These are phyloP conservation scores for Fusarium nygamai DNA, from an alignment of 2,329 filamentous ascomycete species.

Conservation along the genomic window DNA sequence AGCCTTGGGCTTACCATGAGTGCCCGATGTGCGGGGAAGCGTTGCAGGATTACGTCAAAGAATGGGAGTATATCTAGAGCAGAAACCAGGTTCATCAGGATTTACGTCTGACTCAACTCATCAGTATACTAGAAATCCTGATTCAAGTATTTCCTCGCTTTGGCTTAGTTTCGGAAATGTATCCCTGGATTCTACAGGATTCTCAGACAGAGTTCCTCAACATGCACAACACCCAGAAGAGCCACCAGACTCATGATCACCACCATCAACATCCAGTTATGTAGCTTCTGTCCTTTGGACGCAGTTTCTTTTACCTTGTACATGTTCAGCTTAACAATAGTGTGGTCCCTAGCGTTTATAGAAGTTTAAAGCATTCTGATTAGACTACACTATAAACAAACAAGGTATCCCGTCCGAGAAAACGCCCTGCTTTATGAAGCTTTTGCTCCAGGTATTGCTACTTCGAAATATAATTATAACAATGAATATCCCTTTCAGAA, in stretches of 20 bases:
- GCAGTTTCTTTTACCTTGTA: fast-evolving
- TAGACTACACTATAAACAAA: not conserved
- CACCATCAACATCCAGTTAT: too few species aligned
- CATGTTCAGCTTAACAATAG: not conserved
- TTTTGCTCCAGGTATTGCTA: not conserved
- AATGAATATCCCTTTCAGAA: not conserved
- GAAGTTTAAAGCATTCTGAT: not conserved
- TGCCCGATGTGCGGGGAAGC: too few species aligned
- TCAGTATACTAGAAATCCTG: fast-evolving
- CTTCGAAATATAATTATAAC: not conserved
- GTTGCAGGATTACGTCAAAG: too few species aligned
- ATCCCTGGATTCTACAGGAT: fast-evolving
- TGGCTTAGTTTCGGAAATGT: too few species aligned
- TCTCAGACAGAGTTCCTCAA: not conserved
- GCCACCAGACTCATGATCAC: fast-evolving
- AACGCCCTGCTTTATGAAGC: not conserved
- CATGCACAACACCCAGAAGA: fast-evolving
- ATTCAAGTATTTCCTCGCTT: fast-evolving
- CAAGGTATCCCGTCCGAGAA: not conserved
- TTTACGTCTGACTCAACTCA: fast-evolving
- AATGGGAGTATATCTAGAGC: too few species aligned
- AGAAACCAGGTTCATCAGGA: fast-evolving
- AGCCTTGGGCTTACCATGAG: not conserved
- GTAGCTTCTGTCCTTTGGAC: too few species aligned
- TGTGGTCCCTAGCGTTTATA: too few species aligned